Base-by-base conservation (phyloP, 441 rosid species). In the Eruca vesicaria region DNA sequence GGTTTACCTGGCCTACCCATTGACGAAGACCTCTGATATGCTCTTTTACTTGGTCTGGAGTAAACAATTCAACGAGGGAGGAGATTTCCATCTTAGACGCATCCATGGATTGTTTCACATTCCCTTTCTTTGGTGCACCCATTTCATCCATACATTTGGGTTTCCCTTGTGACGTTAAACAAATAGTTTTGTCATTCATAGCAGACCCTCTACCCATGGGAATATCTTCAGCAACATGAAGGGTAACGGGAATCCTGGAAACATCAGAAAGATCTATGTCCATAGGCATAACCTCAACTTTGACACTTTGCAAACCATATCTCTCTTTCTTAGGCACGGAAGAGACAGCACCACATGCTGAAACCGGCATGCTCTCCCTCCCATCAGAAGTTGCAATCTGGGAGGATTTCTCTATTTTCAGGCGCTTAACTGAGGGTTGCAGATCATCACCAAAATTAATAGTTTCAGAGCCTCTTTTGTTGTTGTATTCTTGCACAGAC, bases 1-100 rank as follows among this genome's bases (percentile, higher is more conserved):
- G n/a, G 50, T 26, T 55, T 84, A 93, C 99, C 95, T 95, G 97
- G 71, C 99, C 98, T 53, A 69, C 70, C 98, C 98, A 96, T 77
- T 79, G 98, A 78, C 98, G 88, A 68, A 96, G 97, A 59, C 99
- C 86, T 15, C 5, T 55, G 67, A 96, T 90, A 84, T 96, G 99
- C 85, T 83, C 92, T 57, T 87, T 86, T 16, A 91, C 91, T 89
- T 93, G 96, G 79, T 93, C 93, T 26, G 97, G 93, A 50, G 97
- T 93, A 79, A 93, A 93, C 63, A 96, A 77, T 81, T 96, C 98
- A 48, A 90, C 85, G 80, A 93, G 73, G 63, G 99, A 91, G 12
- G 97, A 96, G 84, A 93, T 87, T 71, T 91, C 98, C 73, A 97
- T 89, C 85, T 85, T 90, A 18, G 90, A 79, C 57, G 74, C 74